A percentile compares a stretch with the other conserved stretches of the same genome.
Evolutionary conservation across 495 filamentous ascomycete species (phyloP).

Genomic region (Neurospora sp.): DNA sequence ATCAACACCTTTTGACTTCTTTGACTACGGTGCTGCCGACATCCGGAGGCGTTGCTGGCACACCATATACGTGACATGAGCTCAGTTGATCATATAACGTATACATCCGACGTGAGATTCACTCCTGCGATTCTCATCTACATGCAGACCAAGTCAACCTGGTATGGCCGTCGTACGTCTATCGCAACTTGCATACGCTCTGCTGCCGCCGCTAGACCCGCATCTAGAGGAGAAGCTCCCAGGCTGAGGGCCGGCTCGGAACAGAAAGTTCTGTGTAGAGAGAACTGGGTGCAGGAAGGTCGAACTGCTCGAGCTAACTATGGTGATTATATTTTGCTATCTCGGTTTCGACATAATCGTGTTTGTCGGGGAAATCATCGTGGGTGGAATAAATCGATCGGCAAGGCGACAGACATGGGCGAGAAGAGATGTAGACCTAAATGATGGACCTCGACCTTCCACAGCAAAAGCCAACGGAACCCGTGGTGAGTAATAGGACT

Average conservation of each 20-base stretch:
- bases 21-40: background rate
- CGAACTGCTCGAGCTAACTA: background rate
- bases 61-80: background rate
- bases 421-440: constrained; percentile 27
- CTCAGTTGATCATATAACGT: no score
- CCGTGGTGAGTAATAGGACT: constrained; percentile 43
- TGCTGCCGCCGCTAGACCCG: background rate
- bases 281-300: background rate
- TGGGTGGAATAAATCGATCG: background rate
- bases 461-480: constrained; percentile 27
- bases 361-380: background rate
- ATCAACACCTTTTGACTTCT: background rate
- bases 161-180: background rate
- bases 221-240: no score
- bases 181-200: background rate
- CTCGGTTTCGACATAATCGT: background rate
- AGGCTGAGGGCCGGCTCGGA: background rate
- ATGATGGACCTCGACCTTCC: constrained; percentile 40
- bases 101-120: no score
- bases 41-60: background rate
- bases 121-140: no score
- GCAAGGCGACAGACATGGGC: background rate
- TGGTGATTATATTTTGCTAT: background rate
- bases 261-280: background rate
- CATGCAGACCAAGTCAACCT: background rate